Evolutionary conservation across 2,329 filamentous ascomycete species (phyloP).

Genomic region (Epichloe elymi): DNA sequence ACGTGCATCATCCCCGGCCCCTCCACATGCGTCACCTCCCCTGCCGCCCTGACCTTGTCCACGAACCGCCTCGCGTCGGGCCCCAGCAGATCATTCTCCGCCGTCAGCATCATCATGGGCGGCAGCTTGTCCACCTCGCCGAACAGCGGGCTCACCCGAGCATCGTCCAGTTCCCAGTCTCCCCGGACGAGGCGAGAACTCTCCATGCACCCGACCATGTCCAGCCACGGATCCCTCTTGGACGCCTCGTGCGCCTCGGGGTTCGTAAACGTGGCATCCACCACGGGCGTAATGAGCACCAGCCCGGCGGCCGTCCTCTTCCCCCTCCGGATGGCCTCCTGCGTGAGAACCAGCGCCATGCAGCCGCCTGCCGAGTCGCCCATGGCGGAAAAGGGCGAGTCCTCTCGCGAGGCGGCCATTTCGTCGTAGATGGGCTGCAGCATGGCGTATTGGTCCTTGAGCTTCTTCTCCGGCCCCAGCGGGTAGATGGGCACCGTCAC

Average conservation of each 20-base stretch:
- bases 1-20: conserved; percentile 21
- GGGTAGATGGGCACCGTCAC: conserved; percentile 21
- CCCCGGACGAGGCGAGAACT: conserved; percentile 14
- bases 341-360: conserved; percentile 18
- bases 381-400: conserved; percentile 16
- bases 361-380: conserved; percentile 20
- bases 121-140: conserved; percentile 16
- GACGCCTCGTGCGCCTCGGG: conserved; percentile 14
- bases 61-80: conserved; percentile 18
- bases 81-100: conserved; percentile 15
- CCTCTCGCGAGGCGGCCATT: conserved; percentile 15
- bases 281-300: conserved; percentile 18
- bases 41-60: conserved; percentile 12
- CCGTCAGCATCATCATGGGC: conserved; percentile 18
- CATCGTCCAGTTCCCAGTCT: conserved; percentile 14
- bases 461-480: conserved; percentile 17
- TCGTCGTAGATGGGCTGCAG: conserved; percentile 20
- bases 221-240: conserved; percentile 16
- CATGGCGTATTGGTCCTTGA: conserved; percentile 19
- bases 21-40: conserved; percentile 15
- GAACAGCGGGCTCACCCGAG: conserved; percentile 17
- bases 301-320: conserved; percentile 14
- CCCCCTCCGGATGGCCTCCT: conserved; percentile 14
- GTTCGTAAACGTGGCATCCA: conserved; percentile 17
- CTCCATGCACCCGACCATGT: conserved; percentile 15